A percentile compares a stretch with the other conserved stretches of the same genome.
phyloP scores from a whole-genome alignment of 2,329 filamentous ascomycete genomes.

The Didymella glomerata region DNA sequence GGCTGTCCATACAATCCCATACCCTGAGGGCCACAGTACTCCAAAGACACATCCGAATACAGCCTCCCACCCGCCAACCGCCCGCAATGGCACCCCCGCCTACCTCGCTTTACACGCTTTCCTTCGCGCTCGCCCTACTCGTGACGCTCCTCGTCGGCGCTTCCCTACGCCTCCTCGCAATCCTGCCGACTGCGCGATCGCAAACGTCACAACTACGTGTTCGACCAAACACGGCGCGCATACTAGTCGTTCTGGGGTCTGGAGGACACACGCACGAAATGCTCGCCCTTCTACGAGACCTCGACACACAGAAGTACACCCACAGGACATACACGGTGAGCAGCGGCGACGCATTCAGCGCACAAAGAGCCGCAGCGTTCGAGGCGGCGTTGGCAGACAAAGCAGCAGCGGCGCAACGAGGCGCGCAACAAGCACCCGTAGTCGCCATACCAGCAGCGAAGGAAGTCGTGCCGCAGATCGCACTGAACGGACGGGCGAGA shows the following conservation, averaged over 20 bases:
- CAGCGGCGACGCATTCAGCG: conserved; percentile 77
- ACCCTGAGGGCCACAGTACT: not conserved
- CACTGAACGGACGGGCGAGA: not conserved
- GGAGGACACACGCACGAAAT: conserved; percentile 97
- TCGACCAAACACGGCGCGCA: conserved; percentile 60
- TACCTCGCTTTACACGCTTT: conserved; percentile 34
- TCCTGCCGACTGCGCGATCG: conserved; percentile 47
- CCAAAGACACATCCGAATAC: not conserved
- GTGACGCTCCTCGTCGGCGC: conserved; percentile 45
- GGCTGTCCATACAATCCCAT: not conserved
- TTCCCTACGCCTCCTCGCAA: conserved; percentile 51
- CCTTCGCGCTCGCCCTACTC: conserved; percentile 45
- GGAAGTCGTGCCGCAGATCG: not conserved
- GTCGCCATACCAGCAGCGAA: not conserved
- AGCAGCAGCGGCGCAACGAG: not conserved
- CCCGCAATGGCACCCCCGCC: conserved; percentile 34
- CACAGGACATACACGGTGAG: conserved; percentile 85
- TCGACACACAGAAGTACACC: conserved; percentile 56
- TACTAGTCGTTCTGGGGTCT: conserved; percentile 86
- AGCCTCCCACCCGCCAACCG: not conserved
- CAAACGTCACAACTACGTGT: conserved; percentile 28
- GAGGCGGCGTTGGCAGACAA: conserved; percentile 55
- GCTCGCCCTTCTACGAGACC: conserved; percentile 78
- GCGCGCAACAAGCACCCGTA: not conserved
- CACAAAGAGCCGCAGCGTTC: conserved; percentile 69